Conservation (phyloP, 352 stramenopile genomes). For the Peronosclerospora sorghi region DNA sequence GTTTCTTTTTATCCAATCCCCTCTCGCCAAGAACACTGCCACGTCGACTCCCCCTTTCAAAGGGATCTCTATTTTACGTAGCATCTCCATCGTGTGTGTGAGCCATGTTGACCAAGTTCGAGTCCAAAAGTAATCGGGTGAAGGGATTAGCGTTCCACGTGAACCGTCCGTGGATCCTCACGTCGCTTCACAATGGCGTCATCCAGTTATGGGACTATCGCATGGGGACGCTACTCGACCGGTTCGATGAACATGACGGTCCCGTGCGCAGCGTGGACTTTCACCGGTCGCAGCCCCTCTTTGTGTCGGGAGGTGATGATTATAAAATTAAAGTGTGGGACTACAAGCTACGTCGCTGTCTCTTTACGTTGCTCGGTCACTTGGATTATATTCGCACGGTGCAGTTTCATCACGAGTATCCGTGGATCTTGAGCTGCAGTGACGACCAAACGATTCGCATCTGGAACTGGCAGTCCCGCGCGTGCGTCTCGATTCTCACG, state of each 20-base stretch:
- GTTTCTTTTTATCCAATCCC: conserved; percentile 13
- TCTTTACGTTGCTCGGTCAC: conserved; percentile 98
- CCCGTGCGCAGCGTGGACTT: conserved; percentile 99
- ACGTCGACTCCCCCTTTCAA: conserved; percentile 11
- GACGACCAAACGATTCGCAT: conserved; percentile 99
- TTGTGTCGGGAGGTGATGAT: conserved; percentile 98
- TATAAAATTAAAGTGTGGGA: conserved; percentile 99
- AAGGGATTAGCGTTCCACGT: conserved; percentile 99
- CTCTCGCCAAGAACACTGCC: not conserved
- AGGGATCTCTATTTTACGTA: too few species aligned
- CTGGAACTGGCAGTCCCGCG: conserved; percentile 99
- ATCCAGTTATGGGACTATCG: conserved; percentile 99
- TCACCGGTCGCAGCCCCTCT: conserved; percentile 94
- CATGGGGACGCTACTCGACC: conserved; percentile 97
- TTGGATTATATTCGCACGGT: conserved; percentile 99
- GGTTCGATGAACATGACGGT: conserved; percentile 99
- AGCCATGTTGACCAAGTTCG: conserved; percentile 98
- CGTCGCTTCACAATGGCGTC: conserved; percentile 98
- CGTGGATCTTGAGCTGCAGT: conserved; percentile 95
- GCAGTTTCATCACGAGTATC: conserved; percentile 99
- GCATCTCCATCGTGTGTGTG: too few species aligned
- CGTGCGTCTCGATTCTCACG: conserved; percentile 98
- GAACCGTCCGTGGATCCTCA: conserved; percentile 97
- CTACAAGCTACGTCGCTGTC: conserved; percentile 96
- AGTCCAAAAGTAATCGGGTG: conserved; percentile 99